These are phyloP conservation scores for Zymoseptoria brevis DNA, from an alignment of 2,329 filamentous ascomycete species.

Conservation along the genomic window DNA sequence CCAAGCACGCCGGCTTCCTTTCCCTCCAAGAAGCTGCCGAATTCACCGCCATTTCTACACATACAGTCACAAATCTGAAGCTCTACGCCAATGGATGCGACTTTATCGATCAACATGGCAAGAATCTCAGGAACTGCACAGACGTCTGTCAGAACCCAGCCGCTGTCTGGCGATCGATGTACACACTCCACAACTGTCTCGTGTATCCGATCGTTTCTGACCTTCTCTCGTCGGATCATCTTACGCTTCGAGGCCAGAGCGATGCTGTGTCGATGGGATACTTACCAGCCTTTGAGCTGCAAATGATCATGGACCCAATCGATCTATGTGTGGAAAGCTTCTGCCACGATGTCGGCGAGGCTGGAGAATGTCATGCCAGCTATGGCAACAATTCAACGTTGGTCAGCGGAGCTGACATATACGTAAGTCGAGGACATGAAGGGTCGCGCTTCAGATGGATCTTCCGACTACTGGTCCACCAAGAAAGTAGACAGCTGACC, in stretches of 20 bases:
- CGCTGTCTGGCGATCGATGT: background rate
- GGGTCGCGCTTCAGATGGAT: background rate
- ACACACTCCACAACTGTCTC: slow-evolving; percentile 8
- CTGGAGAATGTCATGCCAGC: background rate
- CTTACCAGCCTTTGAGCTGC: background rate
- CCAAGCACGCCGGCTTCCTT: background rate
- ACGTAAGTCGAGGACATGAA: background rate
- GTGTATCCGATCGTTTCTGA: slow-evolving; percentile 2
- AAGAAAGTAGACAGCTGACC: background rate
- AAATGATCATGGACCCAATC: background rate
- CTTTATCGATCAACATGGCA: background rate
- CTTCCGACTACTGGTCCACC: no score
- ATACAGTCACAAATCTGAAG: background rate
- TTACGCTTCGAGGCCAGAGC: background rate
- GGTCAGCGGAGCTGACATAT: background rate
- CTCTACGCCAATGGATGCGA: slow-evolving; percentile 1
- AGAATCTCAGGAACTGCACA: background rate
- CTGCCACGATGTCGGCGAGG: background rate
- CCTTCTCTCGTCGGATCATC: background rate
- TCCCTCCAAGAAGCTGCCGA: slow-evolving; percentile 1
- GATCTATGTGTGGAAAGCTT: slow-evolving; percentile 4
- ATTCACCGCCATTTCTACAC: background rate
- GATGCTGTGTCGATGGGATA: slow-evolving; percentile 2
- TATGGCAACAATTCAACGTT: background rate
- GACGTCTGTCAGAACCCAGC: background rate